A percentile compares a stretch with the other conserved stretches of the same genome.
Conservation (phyloP, 805 yeast species). For the Candida michaelii region DNA sequence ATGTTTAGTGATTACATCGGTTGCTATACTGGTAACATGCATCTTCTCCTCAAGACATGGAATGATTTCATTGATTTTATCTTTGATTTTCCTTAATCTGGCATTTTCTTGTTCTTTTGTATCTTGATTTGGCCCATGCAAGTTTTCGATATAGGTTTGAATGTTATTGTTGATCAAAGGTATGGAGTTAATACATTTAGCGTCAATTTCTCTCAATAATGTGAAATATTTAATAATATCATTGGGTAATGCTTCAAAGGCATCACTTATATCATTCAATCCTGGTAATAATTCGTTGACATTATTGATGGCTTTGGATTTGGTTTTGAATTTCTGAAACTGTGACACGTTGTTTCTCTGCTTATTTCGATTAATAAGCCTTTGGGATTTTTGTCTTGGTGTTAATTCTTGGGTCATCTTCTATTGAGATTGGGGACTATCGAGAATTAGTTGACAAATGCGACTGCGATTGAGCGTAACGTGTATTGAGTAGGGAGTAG, state of each 20-base stretch:
- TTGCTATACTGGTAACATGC: conserved; percentile 93
- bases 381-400: conserved; percentile 29
- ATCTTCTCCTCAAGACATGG: conserved; percentile 95
- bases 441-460: conserved; percentile 4
- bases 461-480: not conserved
- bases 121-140: conserved; percentile 15
- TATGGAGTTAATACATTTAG: conserved; percentile 77
- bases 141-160: conserved; percentile 37
- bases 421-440: not conserved
- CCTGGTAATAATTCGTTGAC: conserved; percentile 63
- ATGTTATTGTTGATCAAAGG: conserved; percentile 65
- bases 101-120: conserved; percentile 7
- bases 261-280: conserved; percentile 86
- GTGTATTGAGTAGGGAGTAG: no score
- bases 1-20: conserved; percentile 70
- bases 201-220: conserved; percentile 87
- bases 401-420: conserved; percentile 23
- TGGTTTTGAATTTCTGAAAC: conserved; percentile 35
- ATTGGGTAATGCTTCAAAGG: conserved; percentile 83
- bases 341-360: conserved; percentile 9
- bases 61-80: conserved; percentile 63
- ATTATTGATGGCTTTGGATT: conserved; percentile 31
- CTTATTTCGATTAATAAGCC: conserved; percentile 10
- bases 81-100: conserved; percentile 30
- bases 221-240: conserved; percentile 86